A percentile compares a stretch with the other conserved stretches of the same genome.
These are phyloP conservation scores for Erigeron canadensis DNA, from an alignment of 129 eudicot species.

Conservation along the genomic window DNA sequence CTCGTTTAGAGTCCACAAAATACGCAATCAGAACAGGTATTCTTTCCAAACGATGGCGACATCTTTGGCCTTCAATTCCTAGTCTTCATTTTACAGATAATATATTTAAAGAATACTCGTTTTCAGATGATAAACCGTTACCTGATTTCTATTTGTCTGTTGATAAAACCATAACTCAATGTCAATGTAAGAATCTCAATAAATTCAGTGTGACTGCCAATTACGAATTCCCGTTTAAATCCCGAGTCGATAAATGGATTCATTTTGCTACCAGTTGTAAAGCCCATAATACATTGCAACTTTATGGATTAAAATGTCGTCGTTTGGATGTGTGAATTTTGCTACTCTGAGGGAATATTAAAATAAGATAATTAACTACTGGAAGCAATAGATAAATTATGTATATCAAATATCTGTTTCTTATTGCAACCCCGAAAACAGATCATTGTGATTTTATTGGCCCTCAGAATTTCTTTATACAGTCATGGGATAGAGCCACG, in stretches of 20 bases:
- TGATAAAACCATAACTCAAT: constrained; percentile 26
- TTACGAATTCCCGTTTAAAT: neutral
- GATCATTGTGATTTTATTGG: no score
- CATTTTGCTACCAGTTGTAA: neutral
- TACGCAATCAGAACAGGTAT: constrained; percentile 15
- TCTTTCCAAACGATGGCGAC: constrained; percentile 25
- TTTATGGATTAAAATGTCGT: no score
- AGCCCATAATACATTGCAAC: no score
- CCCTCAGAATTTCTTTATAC: no score
- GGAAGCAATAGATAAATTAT: no score
- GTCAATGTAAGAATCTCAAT: constrained; percentile 7
- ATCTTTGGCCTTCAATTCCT: constrained; percentile 17
- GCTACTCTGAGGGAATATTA: no score
- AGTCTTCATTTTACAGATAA: neutral
- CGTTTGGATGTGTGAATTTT: no score
- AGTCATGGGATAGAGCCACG: no score
- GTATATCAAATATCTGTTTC: neutral
- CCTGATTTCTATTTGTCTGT: constrained; percentile 13
- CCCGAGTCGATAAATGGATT: constrained; percentile 19
- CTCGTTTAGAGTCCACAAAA: constrained; percentile 18
- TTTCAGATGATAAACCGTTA: no score
- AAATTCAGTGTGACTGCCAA: neutral
- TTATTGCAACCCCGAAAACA: no score
- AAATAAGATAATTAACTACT: no score
- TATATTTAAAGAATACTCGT: no score